These are phyloP conservation scores for Drechslera avenae DNA, from an alignment of 2,329 filamentous ascomycete species.

Conservation along the genomic window DNA sequence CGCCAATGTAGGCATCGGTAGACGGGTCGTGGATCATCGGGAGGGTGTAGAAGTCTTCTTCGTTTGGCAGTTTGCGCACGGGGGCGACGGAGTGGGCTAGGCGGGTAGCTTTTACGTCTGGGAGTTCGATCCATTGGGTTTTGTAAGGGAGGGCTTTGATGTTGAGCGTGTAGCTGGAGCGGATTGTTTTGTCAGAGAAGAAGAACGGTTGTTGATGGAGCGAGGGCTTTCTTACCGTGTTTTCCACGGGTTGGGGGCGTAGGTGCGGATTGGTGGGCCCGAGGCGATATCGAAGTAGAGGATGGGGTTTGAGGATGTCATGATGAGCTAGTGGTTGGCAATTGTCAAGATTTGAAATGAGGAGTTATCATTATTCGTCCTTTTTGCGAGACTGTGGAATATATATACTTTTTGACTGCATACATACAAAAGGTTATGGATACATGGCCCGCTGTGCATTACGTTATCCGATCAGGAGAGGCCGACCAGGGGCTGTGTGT, in stretches of 20 bases:
- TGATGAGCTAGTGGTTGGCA: too few species aligned
- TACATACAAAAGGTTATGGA: too few species aligned
- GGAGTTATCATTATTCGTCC: too few species aligned
- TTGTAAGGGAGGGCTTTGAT: constrained; percentile 54
- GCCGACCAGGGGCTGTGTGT: too few species aligned
- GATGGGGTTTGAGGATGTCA: neutral
- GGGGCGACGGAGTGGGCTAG: constrained; percentile 53
- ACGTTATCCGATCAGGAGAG: too few species aligned
- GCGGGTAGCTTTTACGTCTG: constrained; percentile 58
- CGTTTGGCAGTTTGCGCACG: constrained; percentile 61
- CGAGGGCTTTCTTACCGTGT: constrained; percentile 33
- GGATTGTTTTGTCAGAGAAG: neutral
- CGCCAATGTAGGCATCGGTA: constrained; percentile 56
- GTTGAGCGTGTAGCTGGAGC: constrained; percentile 51
- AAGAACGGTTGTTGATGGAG: too few species aligned
- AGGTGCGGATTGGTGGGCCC: constrained; percentile 43
- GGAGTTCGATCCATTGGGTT: constrained; percentile 60
- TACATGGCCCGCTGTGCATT: too few species aligned
- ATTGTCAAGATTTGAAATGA: too few species aligned
- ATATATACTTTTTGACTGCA: too few species aligned
- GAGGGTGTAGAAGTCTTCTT: constrained; percentile 63
- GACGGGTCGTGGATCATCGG: constrained; percentile 59
- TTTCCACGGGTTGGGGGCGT: constrained; percentile 58
- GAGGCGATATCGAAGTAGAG: constrained; percentile 56
- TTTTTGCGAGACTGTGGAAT: too few species aligned